Base-by-base conservation (phyloP, 345 rosid genomes). In the Turnera subulata region DNA sequence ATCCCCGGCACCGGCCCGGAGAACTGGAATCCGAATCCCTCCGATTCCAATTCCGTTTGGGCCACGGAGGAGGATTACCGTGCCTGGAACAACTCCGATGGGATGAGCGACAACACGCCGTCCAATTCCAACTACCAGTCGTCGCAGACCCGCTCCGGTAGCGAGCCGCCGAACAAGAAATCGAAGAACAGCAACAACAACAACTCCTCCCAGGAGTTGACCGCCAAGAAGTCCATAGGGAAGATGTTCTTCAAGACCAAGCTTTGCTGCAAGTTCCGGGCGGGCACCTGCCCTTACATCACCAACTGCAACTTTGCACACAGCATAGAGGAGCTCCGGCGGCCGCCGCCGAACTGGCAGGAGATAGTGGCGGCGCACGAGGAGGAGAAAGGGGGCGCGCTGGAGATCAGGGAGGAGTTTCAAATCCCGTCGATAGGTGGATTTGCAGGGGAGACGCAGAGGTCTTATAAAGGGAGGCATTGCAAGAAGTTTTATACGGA, bases 401-500 rank as follows among this genome's bases (percentile, higher is more conserved):
- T 50, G 32, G 86, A 70, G 46, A 62, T 62, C 0, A 53, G 84
- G n/a, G 96, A 92, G 71, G 96, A 92, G 63, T 92, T 78, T 66
- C 98, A 88, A 76, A 92, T 86, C 66, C 96, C 93, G 5, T 73
- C 89, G 1, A 32, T 91, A 20, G 88, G 71, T 50, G 68, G 65
- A 20, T 76, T 74, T 47, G 70, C 61, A 44, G 83, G 59, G 47
- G 95, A 83, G 62, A 68, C 83, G 0, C 91, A 67, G 46, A 74
- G 97, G 64, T 81, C 84, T 4, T 84, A 60, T 68, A 93, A 93
- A 74, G 91, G 99, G 53, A 80, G 94, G 51, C 96, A 89, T 69
- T 93, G 99, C 73, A 89, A 93, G 79, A 93, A 93, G 85, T 89
- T 84, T 64, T 93, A 84, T 47, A 89, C 90, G 1, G 96, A 89